A percentile compares a stretch with the other conserved stretches of the same genome.
phyloP scores from a whole-genome alignment of 352 stramenopile species.

The Globisporangium lucens region DNA sequence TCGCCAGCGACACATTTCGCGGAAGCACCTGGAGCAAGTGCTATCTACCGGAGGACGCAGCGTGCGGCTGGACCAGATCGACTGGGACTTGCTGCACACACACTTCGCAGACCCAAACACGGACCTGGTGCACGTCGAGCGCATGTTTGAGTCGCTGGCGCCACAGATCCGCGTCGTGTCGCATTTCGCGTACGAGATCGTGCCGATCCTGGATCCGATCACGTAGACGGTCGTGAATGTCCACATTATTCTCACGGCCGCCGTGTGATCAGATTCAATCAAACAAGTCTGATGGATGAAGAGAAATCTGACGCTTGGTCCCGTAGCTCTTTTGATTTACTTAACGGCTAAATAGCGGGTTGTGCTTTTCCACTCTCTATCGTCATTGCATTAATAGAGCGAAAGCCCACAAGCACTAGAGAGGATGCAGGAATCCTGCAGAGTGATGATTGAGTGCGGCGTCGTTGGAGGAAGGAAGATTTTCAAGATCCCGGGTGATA shows the following conservation, averaged over 20 bases:
- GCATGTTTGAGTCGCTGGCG: conserved; percentile 29
- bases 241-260: conserved; percentile 42
- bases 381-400: too few species aligned
- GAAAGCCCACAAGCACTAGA: not conserved
- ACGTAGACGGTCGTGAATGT: conserved; percentile 54
- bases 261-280: not conserved
- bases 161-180: conserved; percentile 34
- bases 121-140: conserved; percentile 39
- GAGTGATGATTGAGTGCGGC: not conserved
- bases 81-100: conserved; percentile 48
- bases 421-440: not conserved
- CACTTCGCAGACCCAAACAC: conserved; percentile 38
- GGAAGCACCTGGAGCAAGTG: conserved; percentile 36
- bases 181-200: conserved; percentile 48
- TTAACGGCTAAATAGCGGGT: not conserved
- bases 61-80: conserved; percentile 27
- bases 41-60: conserved; percentile 28
- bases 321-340: not conserved
- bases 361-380: too few species aligned
- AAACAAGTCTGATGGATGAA: not conserved
- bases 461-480: not conserved
- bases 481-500: not conserved
- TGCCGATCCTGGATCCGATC: conserved; percentile 47
- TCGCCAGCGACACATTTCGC: conserved; percentile 27
- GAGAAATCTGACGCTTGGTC: not conserved